Evolutionary conservation across 805 yeast genomes (phyloP).

Genomic region (Wickerhamomyces queroliae): DNA sequence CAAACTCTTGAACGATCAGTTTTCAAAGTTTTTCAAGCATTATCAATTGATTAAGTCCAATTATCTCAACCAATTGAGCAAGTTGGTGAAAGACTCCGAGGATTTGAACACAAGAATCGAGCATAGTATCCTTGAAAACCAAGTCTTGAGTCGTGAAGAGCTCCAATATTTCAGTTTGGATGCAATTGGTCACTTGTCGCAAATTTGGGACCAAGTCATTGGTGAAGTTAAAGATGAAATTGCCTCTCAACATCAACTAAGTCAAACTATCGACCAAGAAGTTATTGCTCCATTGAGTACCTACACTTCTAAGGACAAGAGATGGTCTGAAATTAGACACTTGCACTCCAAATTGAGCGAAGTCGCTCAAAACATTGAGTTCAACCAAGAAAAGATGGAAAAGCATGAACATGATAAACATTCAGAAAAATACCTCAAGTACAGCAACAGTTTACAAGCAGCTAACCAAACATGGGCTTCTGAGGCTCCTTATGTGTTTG

Average conservation of each 20-base stretch:
- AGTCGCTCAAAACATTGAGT: constrained; percentile 36
- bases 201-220: constrained; percentile 39
- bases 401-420: constrained; percentile 24
- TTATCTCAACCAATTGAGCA: constrained; percentile 16
- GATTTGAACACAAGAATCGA: constrained; percentile 29
- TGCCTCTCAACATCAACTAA: constrained; percentile 43
- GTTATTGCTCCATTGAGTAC: constrained; percentile 48
- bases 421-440: constrained; percentile 24
- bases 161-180: constrained; percentile 43
- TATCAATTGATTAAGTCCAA: constrained; percentile 19
- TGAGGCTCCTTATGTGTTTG: constrained; percentile 72
- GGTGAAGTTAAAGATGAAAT: constrained; percentile 38
- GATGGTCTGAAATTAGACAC: constrained; percentile 48
- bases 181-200: constrained; percentile 38
- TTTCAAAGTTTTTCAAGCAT: constrained; percentile 56
- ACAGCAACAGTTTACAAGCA: constrained; percentile 32
- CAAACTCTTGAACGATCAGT: constrained; percentile 48
- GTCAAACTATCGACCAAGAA: constrained; percentile 43
- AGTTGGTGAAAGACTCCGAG: constrained; percentile 15
- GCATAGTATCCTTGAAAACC: constrained; percentile 28
- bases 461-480: constrained; percentile 65
- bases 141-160: constrained; percentile 36
- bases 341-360: constrained; percentile 37
- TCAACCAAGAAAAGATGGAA: constrained; percentile 34
- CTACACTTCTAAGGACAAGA: constrained; percentile 46